Evolutionary conservation across 352 stramenopile genomes (phyloP), one percentile per base, ranked within the genome.

Genomic region (Globisporangium emineosum): DNA sequence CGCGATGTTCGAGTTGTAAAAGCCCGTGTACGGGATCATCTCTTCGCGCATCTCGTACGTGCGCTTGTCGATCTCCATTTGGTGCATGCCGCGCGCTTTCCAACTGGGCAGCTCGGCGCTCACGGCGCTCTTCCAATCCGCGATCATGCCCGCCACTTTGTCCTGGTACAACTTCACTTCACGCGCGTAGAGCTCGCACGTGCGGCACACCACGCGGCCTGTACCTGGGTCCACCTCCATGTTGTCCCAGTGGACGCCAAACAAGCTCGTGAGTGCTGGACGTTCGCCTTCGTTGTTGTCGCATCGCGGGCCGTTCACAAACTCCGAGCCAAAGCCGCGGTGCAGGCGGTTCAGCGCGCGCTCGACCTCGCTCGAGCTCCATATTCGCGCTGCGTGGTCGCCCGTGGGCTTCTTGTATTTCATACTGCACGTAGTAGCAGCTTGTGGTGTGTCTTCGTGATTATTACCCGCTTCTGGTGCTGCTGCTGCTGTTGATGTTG

Each of bases 241-340:
- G 21, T 83, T 86, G 61, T 86, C 77, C 77, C 77, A 86, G 57
- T 86, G 77, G n/a, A 86, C 70, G n/a, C 77, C 77, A 68, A 86
- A 86, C 12, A 86, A 66, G 3, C 74, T 83, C 54, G 77, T 76
- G 30, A 81, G 29, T 30, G n/a, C n/a, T n/a, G n/a, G n/a, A n/a
- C n/a, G n/a, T n/a, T 70, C 62, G 13, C 68, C 60, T 32, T 27
- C 27, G 5, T 10, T 19, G 27, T 50, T 7, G 0, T 21, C 5
- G 17, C 17, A 23, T 13, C 17, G n/a, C 19, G 50, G 50, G 50
- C 17, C 64, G 5, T 47, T 8, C 7, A 60, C 60, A 40, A 72
- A 65, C 9, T 50, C 49, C 1, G 56, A 57, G 27, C 55, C 56
- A 43, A 65, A 66, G 43, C 62, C 62, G 17, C 25, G 58, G 8